phyloP scores from a whole-genome alignment of 2,329 filamentous ascomycete genomes.

The Paracorniculantispora psalliotae region DNA sequence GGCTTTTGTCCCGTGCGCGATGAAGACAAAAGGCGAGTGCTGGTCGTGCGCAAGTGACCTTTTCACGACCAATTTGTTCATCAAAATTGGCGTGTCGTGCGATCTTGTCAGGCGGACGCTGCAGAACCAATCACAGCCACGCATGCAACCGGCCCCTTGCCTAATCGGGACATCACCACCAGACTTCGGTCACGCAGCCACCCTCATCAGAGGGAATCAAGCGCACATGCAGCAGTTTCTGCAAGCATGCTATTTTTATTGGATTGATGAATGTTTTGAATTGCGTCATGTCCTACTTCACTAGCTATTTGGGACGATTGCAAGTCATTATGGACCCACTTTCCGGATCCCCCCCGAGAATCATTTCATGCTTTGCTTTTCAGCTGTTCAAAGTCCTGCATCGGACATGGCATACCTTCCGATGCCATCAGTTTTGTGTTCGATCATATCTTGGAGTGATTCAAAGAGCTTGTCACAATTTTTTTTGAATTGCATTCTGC shows the following conservation, averaged over 20 bases:
- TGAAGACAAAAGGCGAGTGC: neutral
- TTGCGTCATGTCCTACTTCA: too few relatives aligned
- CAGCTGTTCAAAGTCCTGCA: neutral
- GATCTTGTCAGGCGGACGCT: neutral
- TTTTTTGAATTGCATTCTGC: neutral
- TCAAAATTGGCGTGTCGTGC: neutral
- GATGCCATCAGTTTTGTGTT: neutral
- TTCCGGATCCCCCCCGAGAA: neutral
- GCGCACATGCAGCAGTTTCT: neutral
- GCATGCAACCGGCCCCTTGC: neutral
- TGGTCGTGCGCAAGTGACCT: neutral
- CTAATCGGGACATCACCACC: conserved; percentile 13
- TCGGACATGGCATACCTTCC: neutral
- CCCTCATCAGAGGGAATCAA: neutral
- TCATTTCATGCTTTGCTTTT: neutral
- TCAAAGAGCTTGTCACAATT: neutral
- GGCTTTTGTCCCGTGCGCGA: neutral
- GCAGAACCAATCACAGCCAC: conserved; percentile 2
- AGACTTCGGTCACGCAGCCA: neutral
- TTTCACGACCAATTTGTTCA: neutral
- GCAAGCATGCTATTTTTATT: neutral
- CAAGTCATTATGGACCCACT: neutral
- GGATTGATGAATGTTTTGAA: neutral
- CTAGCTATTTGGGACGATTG: neutral
- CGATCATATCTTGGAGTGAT: neutral